Base-by-base conservation (phyloP, 371 early-diverging fungal species). In the Rhizopus delemar region DNA sequence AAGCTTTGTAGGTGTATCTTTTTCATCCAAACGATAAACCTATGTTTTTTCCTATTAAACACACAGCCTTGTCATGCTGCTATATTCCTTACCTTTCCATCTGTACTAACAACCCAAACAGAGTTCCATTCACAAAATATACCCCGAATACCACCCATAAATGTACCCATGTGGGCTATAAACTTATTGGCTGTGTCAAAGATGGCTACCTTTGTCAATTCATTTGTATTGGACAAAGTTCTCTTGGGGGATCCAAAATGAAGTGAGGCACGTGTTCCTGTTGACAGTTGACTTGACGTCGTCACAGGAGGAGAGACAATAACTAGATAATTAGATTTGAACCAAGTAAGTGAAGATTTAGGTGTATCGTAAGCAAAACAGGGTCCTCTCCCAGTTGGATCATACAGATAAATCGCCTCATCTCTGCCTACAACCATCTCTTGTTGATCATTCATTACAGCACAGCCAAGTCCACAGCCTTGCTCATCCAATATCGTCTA, bases 391-490 rank as follows among this genome's bases (percentile, higher is more conserved):
- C 98, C 97, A 8, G 95, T 94, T 0, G 89, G 79, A 48, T 86
- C 91, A 71, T 95, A 97, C 45, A 94, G 89, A 64, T 92, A 96
- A 9, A 96, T 89, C 4, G 95, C 95, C 67, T 96, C 96, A 54
- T 92, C 89, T 16, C 93, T 74, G 8, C 89, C 95, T 15, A 96
- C 81, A 8, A 91, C 86, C 71, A 96, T 86, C 45, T 93, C 93
- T 48, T 88, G 86, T 4, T 68, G 71, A 49, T 87, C 89, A 57
- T 85, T 91, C 73, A 90, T 79, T 4, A 90, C 76, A 8, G 91
- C 85, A 65, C 91, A 90, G 1, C 89, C 91, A 9, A 92, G 65
- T 4, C 85, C 91, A 59, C 92, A 89, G 0, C 94, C 94, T 52
- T 90, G 90, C 55, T 92, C 89, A 53, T 95, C 96, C 39, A 95